These are phyloP conservation scores for Clitopilus passeckerianus DNA, from an alignment of 768 basidiomycete genomes.

Conservation along the genomic window DNA sequence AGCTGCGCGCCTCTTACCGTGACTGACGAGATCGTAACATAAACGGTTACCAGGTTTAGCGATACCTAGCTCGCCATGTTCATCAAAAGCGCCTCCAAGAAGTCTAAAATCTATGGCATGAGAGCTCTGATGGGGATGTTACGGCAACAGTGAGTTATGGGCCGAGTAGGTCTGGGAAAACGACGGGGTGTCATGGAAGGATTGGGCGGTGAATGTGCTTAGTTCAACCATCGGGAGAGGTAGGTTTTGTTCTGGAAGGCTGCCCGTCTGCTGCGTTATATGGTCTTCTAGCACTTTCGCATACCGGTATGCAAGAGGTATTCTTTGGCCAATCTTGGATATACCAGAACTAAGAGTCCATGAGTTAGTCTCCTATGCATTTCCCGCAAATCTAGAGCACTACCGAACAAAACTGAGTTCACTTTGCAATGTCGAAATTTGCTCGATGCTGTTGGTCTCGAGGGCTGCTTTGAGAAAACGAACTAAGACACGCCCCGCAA, in stretches of 20 bases:
- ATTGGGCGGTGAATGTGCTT: not conserved
- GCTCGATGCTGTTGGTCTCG: constrained; percentile 50
- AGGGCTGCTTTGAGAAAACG: constrained; percentile 63
- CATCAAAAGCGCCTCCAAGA: too few species aligned
- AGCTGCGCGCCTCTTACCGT: too few species aligned
- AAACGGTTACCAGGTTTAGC: too few species aligned
- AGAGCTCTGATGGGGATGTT: not conserved
- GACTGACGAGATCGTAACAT: too few species aligned
- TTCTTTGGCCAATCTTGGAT: constrained; percentile 56
- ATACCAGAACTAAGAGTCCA: constrained; percentile 43
- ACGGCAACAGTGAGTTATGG: not conserved
- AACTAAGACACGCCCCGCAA: constrained; percentile 59
- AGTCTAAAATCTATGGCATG: not conserved
- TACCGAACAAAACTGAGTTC: constrained; percentile 72
- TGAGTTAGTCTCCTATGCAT: not conserved
- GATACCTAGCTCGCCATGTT: too few species aligned
- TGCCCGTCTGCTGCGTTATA: constrained; percentile 21
- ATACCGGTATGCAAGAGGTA: constrained; percentile 62
- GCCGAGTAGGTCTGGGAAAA: not conserved
- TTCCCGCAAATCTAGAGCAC: constrained; percentile 13
- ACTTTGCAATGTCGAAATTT: constrained; percentile 49
- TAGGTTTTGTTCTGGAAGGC: not conserved
- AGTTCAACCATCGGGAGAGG: not conserved
- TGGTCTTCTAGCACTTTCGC: constrained; percentile 53
- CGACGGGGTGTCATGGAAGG: not conserved